Conservation (phyloP, 352 stramenopile genomes). For the Pythium brachiatum region DNA sequence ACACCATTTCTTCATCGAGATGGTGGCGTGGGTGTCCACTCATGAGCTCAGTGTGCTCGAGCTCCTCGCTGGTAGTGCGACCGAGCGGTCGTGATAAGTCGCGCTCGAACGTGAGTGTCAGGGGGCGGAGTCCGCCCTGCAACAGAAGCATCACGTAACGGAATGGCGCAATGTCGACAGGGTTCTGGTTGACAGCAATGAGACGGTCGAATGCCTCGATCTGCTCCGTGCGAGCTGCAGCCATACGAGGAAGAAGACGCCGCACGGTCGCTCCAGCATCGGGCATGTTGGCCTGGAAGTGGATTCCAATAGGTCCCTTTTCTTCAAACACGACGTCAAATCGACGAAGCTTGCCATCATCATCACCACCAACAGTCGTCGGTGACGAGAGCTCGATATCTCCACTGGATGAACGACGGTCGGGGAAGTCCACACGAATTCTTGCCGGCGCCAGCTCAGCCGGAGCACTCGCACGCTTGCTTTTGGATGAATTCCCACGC, state of each 20-base stretch:
- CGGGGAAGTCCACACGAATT: constrained; percentile 9
- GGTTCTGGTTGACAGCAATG: constrained; percentile 76
- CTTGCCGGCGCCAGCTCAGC: neutral
- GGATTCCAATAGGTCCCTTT: constrained; percentile 68
- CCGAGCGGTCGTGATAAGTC: constrained; percentile 7
- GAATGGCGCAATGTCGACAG: constrained; percentile 66
- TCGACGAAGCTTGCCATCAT: constrained; percentile 16
- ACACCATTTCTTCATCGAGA: constrained; percentile 58
- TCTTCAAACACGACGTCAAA: constrained; percentile 80
- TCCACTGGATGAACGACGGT: constrained; percentile 5
- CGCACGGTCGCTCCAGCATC: constrained; percentile 65
- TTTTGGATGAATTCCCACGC: neutral
- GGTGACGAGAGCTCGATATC: neutral
- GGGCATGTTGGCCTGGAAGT: constrained; percentile 76
- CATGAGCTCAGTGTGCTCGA: neutral
- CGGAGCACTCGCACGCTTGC: constrained; percentile 11
- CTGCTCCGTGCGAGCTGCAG: constrained; percentile 40
- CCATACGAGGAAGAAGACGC: constrained; percentile 55
- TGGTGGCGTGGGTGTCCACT: constrained; percentile 9
- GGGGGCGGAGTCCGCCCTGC: constrained; percentile 68
- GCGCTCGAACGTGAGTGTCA: constrained; percentile 77
- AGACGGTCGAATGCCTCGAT: constrained; percentile 66
- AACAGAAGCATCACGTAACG: constrained; percentile 79
- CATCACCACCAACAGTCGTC: neutral
- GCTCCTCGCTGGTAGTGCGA: neutral